A percentile compares a stretch with the other conserved stretches of the same genome.
These are phyloP conservation scores for Novymonas esmeraldas DNA, from an alignment of 208 protist species.

Conservation along the genomic window DNA sequence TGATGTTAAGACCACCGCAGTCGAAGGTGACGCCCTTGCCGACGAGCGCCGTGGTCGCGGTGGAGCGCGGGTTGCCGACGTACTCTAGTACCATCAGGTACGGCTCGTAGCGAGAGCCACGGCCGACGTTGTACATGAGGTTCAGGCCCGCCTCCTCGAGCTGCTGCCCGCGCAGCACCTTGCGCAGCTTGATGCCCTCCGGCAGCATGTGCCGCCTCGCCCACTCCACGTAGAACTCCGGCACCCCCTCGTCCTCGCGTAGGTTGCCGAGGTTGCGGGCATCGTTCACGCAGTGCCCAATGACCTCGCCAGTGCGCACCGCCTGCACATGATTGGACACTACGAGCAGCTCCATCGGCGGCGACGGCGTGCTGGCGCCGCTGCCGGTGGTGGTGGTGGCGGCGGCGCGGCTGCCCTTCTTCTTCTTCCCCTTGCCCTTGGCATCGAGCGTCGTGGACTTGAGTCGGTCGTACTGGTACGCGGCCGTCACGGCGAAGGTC, in stretches of 20 bases:
- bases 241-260: conserved; percentile 80
- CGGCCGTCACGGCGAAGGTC: conserved; percentile 69
- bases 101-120: conserved; percentile 67
- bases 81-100: conserved; percentile 87
- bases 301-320: conserved; percentile 58
- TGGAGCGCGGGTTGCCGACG: conserved; percentile 54
- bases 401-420: background rate
- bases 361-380: background rate
- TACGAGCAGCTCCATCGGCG: conserved; percentile 47
- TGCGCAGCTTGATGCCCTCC: conserved; percentile 58
- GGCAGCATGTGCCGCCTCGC: conserved; percentile 45
- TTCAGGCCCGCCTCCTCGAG: conserved; percentile 59
- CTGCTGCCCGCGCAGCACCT: conserved; percentile 59
- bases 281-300: conserved; percentile 81
- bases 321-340: conserved; percentile 42
- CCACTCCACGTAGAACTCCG: conserved; percentile 82
- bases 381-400: too few relatives aligned
- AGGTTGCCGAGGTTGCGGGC: conserved; percentile 83
- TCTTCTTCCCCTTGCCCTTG: background rate
- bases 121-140: conserved; percentile 85
- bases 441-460: conserved; percentile 17
- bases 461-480: conserved; percentile 78
- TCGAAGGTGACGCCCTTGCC: conserved; percentile 95
- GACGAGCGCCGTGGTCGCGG: conserved; percentile 61
- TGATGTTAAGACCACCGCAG: conserved; percentile 90